Evolutionary conservation across 257 asterid genomes (phyloP), one percentile per base, ranked within the genome.

Genomic region (Prunella vulgaris): DNA sequence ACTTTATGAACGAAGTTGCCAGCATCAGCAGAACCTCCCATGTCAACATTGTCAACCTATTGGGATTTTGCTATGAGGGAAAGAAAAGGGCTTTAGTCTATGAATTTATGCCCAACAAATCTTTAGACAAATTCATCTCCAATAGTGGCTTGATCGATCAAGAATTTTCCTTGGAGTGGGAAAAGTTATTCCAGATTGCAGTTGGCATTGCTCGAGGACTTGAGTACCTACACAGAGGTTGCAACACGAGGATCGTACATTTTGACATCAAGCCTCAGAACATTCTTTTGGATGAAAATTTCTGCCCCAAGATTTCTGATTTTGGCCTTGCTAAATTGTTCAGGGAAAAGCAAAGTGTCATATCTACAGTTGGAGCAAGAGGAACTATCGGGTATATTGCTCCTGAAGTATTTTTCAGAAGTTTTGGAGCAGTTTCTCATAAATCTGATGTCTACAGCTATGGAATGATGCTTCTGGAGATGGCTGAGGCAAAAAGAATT

Each of bases 191-290:
- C 49, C 54, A 77, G 12, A 84, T 89, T 60, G 85, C 92, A 17
- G 67, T 85, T n/a, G 96, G 90, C 1, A 78, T 79, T 66, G 94
- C 90, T 1, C 82, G 81, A 60, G 96, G 94, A 27, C 63, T 89
- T 68, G 94, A 82, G 15, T 89, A 89, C 64, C 83, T 87, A 0
- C 96, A 87, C 75, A 73, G 75, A 70, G 94, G 92, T 10, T 87
- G 93, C 71, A 89, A 79, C 74, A 82, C 92, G 10, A 79, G 91
- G 71, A 87, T 87, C 4, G 77, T 87, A 42, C 96, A 89, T 66
- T 85, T 86, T 18, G 94, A 89, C 76, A 89, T 87, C 69, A 89
- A 89, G 73, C 96, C 90, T 71, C 90, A 86, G 1, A 88, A 84
- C 71, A 86, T 86, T 66, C 90, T 89, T 15, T 27, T 87, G 80